These are phyloP conservation scores for Hypoxylon rubiginosum DNA, from an alignment of 2,329 filamentous ascomycete species.

Conservation along the genomic window DNA sequence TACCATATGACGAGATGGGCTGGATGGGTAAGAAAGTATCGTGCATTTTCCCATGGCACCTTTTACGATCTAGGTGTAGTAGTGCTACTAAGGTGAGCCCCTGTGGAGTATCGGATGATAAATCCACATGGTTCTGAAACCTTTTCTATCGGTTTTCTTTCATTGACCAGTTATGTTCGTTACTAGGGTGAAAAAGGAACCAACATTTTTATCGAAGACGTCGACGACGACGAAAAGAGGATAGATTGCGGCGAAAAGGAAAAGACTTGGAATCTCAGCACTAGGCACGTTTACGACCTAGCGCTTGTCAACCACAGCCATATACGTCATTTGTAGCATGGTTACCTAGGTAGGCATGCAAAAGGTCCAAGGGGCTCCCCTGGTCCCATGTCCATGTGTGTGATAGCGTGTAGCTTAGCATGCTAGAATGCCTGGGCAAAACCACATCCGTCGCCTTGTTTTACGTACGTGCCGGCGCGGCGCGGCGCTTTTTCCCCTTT, in stretches of 20 bases:
- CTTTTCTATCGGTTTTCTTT: neutral
- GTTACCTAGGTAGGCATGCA: slow-evolving; percentile 17
- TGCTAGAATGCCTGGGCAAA: slow-evolving; percentile 31
- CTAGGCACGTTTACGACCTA: slow-evolving; percentile 36
- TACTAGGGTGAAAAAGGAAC: neutral
- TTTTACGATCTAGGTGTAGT: neutral
- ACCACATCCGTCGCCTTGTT: slow-evolving; percentile 31
- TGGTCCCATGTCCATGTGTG: slow-evolving; percentile 12
- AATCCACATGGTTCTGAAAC: neutral
- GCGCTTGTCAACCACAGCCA: slow-evolving; percentile 23
- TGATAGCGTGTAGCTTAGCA: slow-evolving; percentile 23
- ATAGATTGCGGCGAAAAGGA: slow-evolving; percentile 38
- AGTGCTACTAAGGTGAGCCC: slow-evolving; percentile 6
- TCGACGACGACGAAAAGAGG: slow-evolving; percentile 14
- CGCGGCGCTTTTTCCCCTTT: slow-evolving; percentile 29
- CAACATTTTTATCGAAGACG: slow-evolving; percentile 12
- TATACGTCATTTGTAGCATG: slow-evolving; percentile 34
- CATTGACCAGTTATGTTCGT: neutral
- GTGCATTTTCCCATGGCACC: neutral
- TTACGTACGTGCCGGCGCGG: slow-evolving; percentile 33
- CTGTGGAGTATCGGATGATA: neutral
- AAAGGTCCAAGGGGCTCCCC: slow-evolving; percentile 24
- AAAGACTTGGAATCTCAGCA: slow-evolving; percentile 21
- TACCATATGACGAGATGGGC: neutral
- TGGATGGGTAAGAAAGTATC: neutral